These are phyloP conservation scores for Populus hybrid DNA, from an alignment of 441 rosid genomes.

Conservation along the genomic window DNA sequence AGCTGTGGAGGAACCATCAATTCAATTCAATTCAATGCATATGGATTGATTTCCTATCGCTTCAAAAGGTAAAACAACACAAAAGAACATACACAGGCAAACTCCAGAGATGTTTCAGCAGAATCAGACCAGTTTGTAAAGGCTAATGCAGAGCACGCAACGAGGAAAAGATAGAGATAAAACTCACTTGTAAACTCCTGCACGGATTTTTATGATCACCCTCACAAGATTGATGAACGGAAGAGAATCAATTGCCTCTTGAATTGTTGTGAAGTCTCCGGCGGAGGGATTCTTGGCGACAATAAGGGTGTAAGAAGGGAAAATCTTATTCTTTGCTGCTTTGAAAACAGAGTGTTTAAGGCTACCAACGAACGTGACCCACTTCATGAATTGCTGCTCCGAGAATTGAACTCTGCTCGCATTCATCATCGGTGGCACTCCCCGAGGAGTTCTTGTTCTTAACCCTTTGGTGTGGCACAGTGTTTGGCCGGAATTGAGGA, in stretches of 20 bases:
- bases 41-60: slow-evolving; percentile 8
- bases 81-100: slow-evolving; percentile 27
- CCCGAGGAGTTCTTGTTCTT: slow-evolving; percentile 31
- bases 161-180: background rate
- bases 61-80: slow-evolving; percentile 1
- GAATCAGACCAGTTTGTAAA: slow-evolving; percentile 16
- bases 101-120: slow-evolving; percentile 15
- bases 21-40: too few species aligned
- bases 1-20: too few species aligned
- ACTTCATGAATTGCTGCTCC: slow-evolving; percentile 80
- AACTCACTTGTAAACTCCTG: slow-evolving; percentile 92
- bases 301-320: slow-evolving; percentile 63
- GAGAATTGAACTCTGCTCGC: slow-evolving; percentile 50
- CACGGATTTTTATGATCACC: slow-evolving; percentile 87
- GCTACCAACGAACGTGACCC: slow-evolving; percentile 84
- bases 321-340: slow-evolving; percentile 83
- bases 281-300: slow-evolving; percentile 56
- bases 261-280: slow-evolving; percentile 87
- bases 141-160: slow-evolving; percentile 12
- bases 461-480: slow-evolving; percentile 48
- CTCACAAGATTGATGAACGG: slow-evolving; percentile 81
- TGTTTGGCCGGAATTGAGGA: slow-evolving; percentile 30
- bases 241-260: slow-evolving; percentile 90
- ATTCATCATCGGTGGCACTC: slow-evolving; percentile 32
- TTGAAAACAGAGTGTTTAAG: slow-evolving; percentile 73